Evolutionary conservation across 768 basidiomycete species (phyloP).

Genomic region (Boletus fagicola): DNA sequence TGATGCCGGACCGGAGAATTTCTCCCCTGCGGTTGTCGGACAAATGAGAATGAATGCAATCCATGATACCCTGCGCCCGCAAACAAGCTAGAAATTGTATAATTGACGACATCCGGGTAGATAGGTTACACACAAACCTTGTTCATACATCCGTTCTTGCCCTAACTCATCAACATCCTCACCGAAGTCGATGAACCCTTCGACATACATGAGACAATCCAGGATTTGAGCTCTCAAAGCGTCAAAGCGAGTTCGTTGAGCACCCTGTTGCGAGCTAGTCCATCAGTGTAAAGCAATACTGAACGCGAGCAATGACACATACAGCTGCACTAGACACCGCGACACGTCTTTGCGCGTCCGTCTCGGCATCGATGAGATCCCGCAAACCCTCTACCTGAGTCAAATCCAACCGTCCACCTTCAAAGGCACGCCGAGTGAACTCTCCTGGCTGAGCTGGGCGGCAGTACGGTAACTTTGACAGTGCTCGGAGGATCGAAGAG

Average conservation of each 20-base stretch:
- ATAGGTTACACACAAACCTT: constrained; percentile 44
- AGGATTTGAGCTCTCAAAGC: constrained; percentile 64
- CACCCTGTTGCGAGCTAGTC: constrained; percentile 50
- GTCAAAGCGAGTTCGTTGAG: constrained; percentile 57
- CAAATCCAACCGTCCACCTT: constrained; percentile 77
- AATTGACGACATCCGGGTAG: background rate
- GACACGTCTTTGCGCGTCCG: constrained; percentile 73
- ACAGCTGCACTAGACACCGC: constrained; percentile 72
- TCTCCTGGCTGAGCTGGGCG: constrained; percentile 85
- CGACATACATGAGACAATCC: constrained; percentile 70
- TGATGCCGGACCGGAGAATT: constrained; percentile 77
- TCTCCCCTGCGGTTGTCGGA: constrained; percentile 77
- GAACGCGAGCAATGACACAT: constrained; percentile 27
- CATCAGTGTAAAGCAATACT: background rate
- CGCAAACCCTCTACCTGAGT: constrained; percentile 88
- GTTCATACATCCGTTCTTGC: constrained; percentile 70
- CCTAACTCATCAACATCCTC: constrained; percentile 81
- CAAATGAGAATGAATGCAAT: constrained; percentile 54
- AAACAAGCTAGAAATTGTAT: constrained; percentile 44
- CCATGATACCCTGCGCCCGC: constrained; percentile 48
- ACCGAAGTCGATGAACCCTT: constrained; percentile 91
- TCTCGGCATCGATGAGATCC: constrained; percentile 87
- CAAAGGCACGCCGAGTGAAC: constrained; percentile 82
- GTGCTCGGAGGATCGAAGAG: constrained; percentile 61
- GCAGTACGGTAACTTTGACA: constrained; percentile 59